phyloP scores from a whole-genome alignment of 768 basidiomycete genomes.

The Boletus sp. region DNA sequence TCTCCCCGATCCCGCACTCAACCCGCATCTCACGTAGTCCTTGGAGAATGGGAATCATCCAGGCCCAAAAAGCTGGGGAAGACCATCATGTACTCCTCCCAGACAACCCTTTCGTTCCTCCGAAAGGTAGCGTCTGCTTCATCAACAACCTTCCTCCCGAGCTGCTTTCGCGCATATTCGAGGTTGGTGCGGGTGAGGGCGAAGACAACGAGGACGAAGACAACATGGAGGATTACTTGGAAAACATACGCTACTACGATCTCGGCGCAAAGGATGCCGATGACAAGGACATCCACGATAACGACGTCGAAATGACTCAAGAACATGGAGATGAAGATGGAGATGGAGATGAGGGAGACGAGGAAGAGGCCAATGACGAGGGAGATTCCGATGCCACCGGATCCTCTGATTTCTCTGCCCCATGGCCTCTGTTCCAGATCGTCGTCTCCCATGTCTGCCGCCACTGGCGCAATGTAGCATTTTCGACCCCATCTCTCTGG shows the following conservation, averaged over 20 bases:
- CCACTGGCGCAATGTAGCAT: constrained; percentile 53
- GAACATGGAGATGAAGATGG: background rate
- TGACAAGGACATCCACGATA: constrained; percentile 16
- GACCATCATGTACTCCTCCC: constrained; percentile 25
- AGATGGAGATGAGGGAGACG: background rate
- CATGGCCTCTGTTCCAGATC: constrained; percentile 42
- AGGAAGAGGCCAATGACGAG: background rate
- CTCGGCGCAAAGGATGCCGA: constrained; percentile 35
- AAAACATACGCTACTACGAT: constrained; percentile 7
- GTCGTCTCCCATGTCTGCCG: constrained; percentile 60
- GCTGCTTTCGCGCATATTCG: constrained; percentile 54
- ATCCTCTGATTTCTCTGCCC: background rate
- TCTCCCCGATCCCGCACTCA: background rate
- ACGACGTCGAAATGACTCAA: background rate
- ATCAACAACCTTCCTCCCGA: constrained; percentile 55
- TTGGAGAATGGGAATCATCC: constrained; percentile 2
- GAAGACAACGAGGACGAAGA: constrained; percentile 37
- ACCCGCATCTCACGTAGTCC: background rate
- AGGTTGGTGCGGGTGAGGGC: constrained; percentile 39
- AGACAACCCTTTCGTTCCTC: constrained; percentile 50
- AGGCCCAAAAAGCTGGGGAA: background rate
- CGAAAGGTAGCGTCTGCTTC: constrained; percentile 39
- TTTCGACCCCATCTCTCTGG: constrained; percentile 58
- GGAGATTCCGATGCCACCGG: constrained; percentile 1
- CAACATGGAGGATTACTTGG: constrained; percentile 13